These are phyloP conservation scores for Chrysanthemum lavandulifolium DNA, from an alignment of 129 eudicot species.

Conservation along the genomic window DNA sequence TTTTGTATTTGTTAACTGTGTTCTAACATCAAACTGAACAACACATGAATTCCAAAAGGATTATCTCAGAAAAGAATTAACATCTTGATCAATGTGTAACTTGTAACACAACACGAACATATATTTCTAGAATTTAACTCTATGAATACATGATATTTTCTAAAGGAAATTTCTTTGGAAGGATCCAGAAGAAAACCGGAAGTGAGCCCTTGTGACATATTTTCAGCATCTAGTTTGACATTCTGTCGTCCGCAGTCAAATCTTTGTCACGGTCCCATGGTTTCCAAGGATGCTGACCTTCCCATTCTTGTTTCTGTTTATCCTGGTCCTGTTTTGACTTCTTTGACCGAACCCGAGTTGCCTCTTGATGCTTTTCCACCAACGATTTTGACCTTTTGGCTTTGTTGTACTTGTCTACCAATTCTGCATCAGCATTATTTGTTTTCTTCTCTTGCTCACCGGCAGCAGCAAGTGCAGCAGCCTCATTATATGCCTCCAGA, in stretches of 20 bases:
- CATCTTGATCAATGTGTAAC: background rate
- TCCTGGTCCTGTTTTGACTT: conserved; percentile 44
- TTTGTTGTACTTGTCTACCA: conserved; percentile 89
- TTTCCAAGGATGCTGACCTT: conserved; percentile 96
- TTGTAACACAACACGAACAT: conserved; percentile 1
- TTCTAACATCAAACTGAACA: background rate
- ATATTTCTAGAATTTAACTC: conserved; percentile 1
- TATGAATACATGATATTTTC: conserved; percentile 12
- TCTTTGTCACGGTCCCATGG: conserved; percentile 99
- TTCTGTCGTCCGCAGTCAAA: conserved; percentile 81
- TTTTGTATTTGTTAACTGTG: no score
- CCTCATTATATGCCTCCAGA: conserved; percentile 87
- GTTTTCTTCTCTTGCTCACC: conserved; percentile 47
- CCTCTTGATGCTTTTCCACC: conserved; percentile 85
- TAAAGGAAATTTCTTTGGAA: conserved; percentile 86
- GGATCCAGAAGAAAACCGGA: conserved; percentile 90
- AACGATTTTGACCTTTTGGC: conserved; percentile 82
- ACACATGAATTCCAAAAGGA: background rate
- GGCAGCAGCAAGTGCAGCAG: conserved; percentile 87
- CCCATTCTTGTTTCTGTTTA: conserved; percentile 62
- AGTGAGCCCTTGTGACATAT: conserved; percentile 69
- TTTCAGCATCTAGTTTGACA: conserved; percentile 76
- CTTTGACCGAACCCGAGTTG: conserved; percentile 48
- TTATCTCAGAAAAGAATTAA: background rate
- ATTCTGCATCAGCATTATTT: conserved; percentile 56